Percentiles rank a stretch among this genome's conserved stretches.
Evolutionary conservation across 2,329 filamentous ascomycete genomes (phyloP).

Genomic region (Claviceps fusiformis): DNA sequence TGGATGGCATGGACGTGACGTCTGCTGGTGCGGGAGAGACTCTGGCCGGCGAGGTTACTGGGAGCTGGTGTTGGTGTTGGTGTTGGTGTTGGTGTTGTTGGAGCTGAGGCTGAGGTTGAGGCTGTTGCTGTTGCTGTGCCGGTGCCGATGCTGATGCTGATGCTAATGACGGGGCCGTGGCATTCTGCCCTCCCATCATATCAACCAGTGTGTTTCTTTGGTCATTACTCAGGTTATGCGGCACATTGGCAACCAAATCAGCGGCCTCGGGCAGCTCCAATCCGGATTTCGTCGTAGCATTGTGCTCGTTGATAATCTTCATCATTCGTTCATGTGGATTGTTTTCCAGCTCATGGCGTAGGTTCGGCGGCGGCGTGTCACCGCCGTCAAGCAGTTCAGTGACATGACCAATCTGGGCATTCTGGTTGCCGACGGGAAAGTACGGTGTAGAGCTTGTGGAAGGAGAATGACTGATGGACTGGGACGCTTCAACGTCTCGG

Average conservation of each 20-base stretch:
- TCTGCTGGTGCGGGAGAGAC: slow-evolving; percentile 14
- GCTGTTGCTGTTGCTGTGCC: slow-evolving; percentile 4
- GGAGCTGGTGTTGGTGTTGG: slow-evolving; percentile 8
- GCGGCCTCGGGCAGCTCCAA: slow-evolving; percentile 39
- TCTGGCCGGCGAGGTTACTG: slow-evolving; percentile 10
- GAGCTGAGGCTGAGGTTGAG: slow-evolving; percentile 8
- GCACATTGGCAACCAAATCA: slow-evolving; percentile 38
- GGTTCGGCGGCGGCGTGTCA: slow-evolving; percentile 34
- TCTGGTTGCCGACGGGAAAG: slow-evolving; percentile 16
- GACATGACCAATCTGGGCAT: slow-evolving; percentile 39
- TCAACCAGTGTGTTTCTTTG: slow-evolving; percentile 45
- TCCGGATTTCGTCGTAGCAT: slow-evolving; percentile 35
- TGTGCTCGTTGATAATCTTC: slow-evolving; percentile 51
- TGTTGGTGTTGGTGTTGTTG: slow-evolving; percentile 6
- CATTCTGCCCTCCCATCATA: slow-evolving; percentile 37
- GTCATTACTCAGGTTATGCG: slow-evolving; percentile 40
- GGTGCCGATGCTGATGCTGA: slow-evolving; percentile 9
- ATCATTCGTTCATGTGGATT: slow-evolving; percentile 50
- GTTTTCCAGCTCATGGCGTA: slow-evolving; percentile 42
- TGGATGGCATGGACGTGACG: slow-evolving; percentile 19
- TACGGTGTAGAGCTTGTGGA: slow-evolving; percentile 17
- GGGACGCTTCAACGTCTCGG: slow-evolving; percentile 13
- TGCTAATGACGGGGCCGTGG: slow-evolving; percentile 9
- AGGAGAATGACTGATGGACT: slow-evolving; percentile 16
- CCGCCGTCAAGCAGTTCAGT: slow-evolving; percentile 46